phyloP scores from a whole-genome alignment of 208 protist genomes.

The Vickermania ingenoplastis region DNA sequence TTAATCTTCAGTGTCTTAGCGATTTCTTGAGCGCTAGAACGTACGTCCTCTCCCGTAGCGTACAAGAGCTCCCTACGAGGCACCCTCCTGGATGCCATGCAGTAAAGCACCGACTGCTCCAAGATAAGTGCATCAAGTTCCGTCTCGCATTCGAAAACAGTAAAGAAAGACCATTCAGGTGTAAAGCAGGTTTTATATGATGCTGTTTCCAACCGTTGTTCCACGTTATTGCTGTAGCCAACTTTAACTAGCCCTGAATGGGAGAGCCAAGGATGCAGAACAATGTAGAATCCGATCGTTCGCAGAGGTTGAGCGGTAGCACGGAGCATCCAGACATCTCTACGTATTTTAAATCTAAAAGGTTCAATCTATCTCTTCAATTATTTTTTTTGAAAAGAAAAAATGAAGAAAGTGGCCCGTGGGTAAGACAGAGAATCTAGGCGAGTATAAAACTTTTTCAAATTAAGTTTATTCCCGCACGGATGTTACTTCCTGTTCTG shows the following conservation, averaged over 20 bases:
- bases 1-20: conserved; percentile 27
- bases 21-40: conserved; percentile 17
- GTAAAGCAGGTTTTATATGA: conserved; percentile 76
- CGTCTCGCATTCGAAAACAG: conserved; percentile 42
- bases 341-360: no score
- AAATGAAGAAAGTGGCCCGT: no score
- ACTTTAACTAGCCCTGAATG: conserved; percentile 55
- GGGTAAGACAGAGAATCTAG: no score
- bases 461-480: no score
- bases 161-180: conserved; percentile 53
- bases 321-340: no score
- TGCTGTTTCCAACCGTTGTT: conserved; percentile 51
- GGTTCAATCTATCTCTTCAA: no score
- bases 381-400: no score
- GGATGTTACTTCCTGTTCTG: no score
- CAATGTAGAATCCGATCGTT: conserved; percentile 69
- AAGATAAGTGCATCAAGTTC: conserved; percentile 50
- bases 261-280: conserved; percentile 54
- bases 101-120: conserved; percentile 64
- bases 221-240: conserved; percentile 42
- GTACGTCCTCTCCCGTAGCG: conserved; percentile 22
- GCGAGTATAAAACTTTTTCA: no score
- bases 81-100: conserved; percentile 34
- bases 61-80: conserved; percentile 49
- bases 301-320: conserved; percentile 5